Base-by-base conservation (phyloP, 148 eudicot species). In the Vaccinium macrocarpon region DNA sequence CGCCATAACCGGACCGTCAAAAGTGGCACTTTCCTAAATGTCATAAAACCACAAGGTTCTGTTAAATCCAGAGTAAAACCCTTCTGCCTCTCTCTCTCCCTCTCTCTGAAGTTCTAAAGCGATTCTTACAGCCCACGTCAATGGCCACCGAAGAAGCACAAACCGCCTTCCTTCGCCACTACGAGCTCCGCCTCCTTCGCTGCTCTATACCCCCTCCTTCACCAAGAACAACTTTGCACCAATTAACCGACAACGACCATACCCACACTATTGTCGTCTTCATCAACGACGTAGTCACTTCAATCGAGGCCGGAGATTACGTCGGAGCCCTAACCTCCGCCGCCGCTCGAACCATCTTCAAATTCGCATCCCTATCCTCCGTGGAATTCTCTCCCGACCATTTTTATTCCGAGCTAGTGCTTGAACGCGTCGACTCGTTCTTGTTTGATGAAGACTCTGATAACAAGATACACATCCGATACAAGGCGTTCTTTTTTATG, bases 101-200 rank as follows among this genome's bases (percentile, higher is more conserved):
- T 32, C 19, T 35, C 76, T 16, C 23, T 14, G 35, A 15, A 10
- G 11, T 29, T 70, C 50, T 15, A 13, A 35, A 35, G 76, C 76
- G 12, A 50, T 18, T 16, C 11, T 35, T 72, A 23, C 50, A 7
- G 12, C 76, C 76, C 1, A 2, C 76, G 49, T 6, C n/a, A 15
- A 76, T 80, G 78, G 88, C 76, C 71, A 82, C 46, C 78, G 51
- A 85, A 38, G 85, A 82, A 83, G 76, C 62, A 74, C 87, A 50
- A 38, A 56, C 71, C 51, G 59, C 84, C 10, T 50, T 46, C 80
- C 90, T 91, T 75, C 95, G 89, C 55, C 8, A 19, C 14, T 89
- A 80, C 88, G 99, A 96, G 89, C 98, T 96, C 62, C 97, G 98
- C n/a, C 98, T 96, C 83, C 89, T 94, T 83, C 97, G 95, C 73